Evolutionary conservation across 768 basidiomycete species (phyloP).

Genomic region (Naganishia friedmannii): DNA sequence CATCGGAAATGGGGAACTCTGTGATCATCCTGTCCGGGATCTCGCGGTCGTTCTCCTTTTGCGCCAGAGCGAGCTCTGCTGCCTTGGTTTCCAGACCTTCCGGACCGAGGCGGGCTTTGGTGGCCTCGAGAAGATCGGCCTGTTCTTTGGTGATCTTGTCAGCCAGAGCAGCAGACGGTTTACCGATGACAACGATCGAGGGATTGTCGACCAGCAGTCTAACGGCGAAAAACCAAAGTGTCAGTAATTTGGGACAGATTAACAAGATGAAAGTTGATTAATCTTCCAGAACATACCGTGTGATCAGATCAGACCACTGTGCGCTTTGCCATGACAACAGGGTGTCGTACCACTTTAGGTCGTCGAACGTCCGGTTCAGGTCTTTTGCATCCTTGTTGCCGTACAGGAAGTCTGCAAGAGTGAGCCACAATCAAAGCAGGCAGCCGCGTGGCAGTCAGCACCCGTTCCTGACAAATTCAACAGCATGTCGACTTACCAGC

Average conservation of each 20-base stretch:
- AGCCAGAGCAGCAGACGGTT: slow-evolving; percentile 79
- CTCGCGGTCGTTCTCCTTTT: slow-evolving; percentile 75
- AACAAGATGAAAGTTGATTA: neutral
- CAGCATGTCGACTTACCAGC: slow-evolving; percentile 37
- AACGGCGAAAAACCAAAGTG: neutral
- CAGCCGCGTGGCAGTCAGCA: neutral
- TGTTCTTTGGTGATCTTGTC: slow-evolving; percentile 77
- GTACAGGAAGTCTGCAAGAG: slow-evolving; percentile 69
- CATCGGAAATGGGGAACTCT: slow-evolving; percentile 84
- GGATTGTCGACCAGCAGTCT: slow-evolving; percentile 78
- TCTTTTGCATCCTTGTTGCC: slow-evolving; percentile 78
- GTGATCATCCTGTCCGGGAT: slow-evolving; percentile 79
- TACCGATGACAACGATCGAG: slow-evolving; percentile 73
- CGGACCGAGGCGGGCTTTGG: slow-evolving; percentile 69
- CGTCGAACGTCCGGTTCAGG: slow-evolving; percentile 68
- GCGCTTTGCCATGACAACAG: slow-evolving; percentile 69
- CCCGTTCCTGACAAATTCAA: neutral
- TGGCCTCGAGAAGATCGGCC: slow-evolving; percentile 68
- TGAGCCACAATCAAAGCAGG: neutral
- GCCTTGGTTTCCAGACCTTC: slow-evolving; percentile 73
- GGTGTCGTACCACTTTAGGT: slow-evolving; percentile 67
- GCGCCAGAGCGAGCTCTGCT: slow-evolving; percentile 71
- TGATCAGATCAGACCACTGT: slow-evolving; percentile 73
- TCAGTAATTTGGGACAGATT: neutral
- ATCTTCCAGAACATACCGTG: slow-evolving; percentile 41